phyloP scores from a whole-genome alignment of 768 basidiomycete genomes.

The Boletus rubescentipes region DNA sequence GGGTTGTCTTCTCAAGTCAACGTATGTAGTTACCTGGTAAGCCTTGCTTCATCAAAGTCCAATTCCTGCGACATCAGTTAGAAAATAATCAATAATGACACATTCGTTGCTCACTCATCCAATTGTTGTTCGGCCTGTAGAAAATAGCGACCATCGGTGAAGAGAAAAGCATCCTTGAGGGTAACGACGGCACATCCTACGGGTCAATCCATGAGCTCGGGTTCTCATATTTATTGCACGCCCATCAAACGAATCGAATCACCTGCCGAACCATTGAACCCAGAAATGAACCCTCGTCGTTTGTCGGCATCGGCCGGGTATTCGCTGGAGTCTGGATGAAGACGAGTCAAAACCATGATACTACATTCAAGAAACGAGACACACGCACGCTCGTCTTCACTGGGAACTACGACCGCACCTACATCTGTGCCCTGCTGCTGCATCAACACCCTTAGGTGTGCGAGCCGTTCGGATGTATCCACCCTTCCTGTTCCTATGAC shows the following conservation, averaged over 20 bases:
- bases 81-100: background rate
- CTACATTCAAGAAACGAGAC: background rate
- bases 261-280: slow-evolving; percentile 95
- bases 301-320: slow-evolving; percentile 84
- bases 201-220: slow-evolving; percentile 5
- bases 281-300: slow-evolving; percentile 85
- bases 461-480: slow-evolving; percentile 62
- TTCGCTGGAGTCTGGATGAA: slow-evolving; percentile 76
- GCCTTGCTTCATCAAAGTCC: slow-evolving; percentile 93
- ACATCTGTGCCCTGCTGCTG: slow-evolving; percentile 50
- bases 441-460: slow-evolving; percentile 70
- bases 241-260: slow-evolving; percentile 12
- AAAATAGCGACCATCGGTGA: slow-evolving; percentile 96
- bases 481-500: slow-evolving; percentile 43
- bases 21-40: slow-evolving; percentile 54
- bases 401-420: slow-evolving; percentile 79
- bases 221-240: background rate
- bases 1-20: slow-evolving; percentile 1
- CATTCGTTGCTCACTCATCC: slow-evolving; percentile 54
- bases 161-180: slow-evolving; percentile 67
- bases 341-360: background rate
- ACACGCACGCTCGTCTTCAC: slow-evolving; percentile 86
- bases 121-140: slow-evolving; percentile 90
- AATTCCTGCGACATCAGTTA: slow-evolving; percentile 54
- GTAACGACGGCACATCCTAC: slow-evolving; percentile 79